Evolutionary conservation across 78 protist genomes (phyloP).

Genomic region (Anaeramoeba ignava): DNA sequence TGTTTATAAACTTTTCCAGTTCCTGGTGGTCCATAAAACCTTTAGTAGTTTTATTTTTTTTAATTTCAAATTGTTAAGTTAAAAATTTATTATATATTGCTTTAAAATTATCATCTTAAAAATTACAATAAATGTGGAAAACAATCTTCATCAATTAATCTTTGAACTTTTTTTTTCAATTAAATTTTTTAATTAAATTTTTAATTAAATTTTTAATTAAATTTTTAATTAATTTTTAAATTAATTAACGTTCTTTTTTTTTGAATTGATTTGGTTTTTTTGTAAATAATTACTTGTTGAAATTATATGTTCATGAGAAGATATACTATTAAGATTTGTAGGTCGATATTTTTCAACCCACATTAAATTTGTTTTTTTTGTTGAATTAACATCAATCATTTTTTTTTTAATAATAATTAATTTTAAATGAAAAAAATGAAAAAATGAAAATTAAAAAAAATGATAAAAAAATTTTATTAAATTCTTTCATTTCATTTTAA

Average conservation of each 20-base stretch:
- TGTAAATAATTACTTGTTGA: slow-evolving; percentile 32
- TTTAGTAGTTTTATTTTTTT: slow-evolving; percentile 69
- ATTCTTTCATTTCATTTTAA: too few relatives aligned
- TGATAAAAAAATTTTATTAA: too few relatives aligned
- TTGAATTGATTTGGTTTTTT: too few relatives aligned
- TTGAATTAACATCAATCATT: too few relatives aligned
- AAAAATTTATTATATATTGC: neutral
- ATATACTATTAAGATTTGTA: slow-evolving; percentile 58
- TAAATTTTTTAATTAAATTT: too few relatives aligned
- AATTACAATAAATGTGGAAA: neutral
- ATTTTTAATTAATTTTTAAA: neutral
- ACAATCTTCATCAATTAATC: slow-evolving; percentile 25
- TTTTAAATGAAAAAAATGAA: too few relatives aligned
- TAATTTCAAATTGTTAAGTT: neutral
- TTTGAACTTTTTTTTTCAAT: slow-evolving; percentile 9
- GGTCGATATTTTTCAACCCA: slow-evolving; percentile 91
- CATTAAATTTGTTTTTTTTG: slow-evolving; percentile 16
- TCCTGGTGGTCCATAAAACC: slow-evolving; percentile 96
- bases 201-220: neutral
- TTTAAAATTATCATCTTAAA: neutral
- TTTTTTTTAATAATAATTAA: too few relatives aligned
- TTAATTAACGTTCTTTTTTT: too few relatives aligned
- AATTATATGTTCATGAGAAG: slow-evolving; percentile 78
- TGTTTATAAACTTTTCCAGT: slow-evolving; percentile 96
- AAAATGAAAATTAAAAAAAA: too few relatives aligned